Evolutionary conservation across 192 early-diverging fungal species (phyloP), one percentile per base, ranked within the genome.

Genomic region (Entomortierella chlamydospora): DNA sequence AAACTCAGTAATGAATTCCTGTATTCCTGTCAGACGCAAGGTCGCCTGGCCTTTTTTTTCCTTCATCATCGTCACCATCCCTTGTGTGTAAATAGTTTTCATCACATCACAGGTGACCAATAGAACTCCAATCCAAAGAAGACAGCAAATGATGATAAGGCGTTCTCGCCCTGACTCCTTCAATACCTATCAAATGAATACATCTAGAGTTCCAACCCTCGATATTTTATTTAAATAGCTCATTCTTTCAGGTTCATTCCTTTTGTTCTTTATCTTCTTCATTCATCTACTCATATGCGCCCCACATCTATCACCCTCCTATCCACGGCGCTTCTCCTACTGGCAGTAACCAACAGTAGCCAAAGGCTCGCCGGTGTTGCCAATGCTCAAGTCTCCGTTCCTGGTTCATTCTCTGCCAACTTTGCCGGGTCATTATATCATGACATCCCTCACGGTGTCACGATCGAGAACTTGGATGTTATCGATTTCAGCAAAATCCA

Each of bases 371-470:
- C 57, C 23, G 51, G 29, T 28, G 17, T 66, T 31, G 73, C 39
- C n/a, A 4, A 56, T n/a, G 76, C 62, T 23, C 76, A 79, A 79
- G 76, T 79, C 34, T 79, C 76, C 0, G 68, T 79, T 25, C 63
- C 68, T 23, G 76, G 76, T 18, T 42, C 62, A 17, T 70, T 68
- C 68, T 23, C 34, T n/a, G 49, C 68, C 22, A 64, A 60, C 33
- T 67, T 39, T 56, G 72, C 72, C 10, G 72, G 58, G 6, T 54
- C 72, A 4, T 22, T 39, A 25, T 61, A 51, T 23, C 4, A 31
- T n/a, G 49, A 64, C 30, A 15, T 10, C 34, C 34, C 47, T 18
- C n/a, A 4, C 34, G 10, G 54, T 43, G 1, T 5, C 1, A 22
- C 23, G 23, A 15, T 23, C 56, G 33, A 52, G 3, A n/a, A 42